Percentiles rank a stretch among this genome's conserved stretches.
Evolutionary conservation across 805 yeast species (phyloP).

Genomic region (Cyberlindnera mrakii): DNA sequence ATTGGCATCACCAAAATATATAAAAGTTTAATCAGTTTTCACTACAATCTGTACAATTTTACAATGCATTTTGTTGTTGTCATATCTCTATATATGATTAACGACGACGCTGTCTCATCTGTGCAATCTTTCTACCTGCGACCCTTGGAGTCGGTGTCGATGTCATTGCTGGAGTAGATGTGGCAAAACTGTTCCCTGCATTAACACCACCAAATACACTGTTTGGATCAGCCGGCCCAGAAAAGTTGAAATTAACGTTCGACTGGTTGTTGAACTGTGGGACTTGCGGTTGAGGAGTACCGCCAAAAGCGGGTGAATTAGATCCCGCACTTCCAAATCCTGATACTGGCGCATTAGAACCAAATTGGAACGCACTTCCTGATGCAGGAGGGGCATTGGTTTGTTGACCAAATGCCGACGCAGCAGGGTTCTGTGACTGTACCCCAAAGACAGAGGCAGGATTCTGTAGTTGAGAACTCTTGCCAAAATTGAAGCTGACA

Average conservation of each 20-base stretch:
- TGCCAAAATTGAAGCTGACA: conserved; percentile 15
- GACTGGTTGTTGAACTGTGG: conserved; percentile 6
- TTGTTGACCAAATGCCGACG: conserved; percentile 11
- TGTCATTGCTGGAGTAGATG: conserved; percentile 9
- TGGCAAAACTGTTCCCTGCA: conserved; percentile 3
- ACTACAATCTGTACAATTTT: not conserved
- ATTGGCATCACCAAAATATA: not conserved
- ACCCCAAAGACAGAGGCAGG: conserved; percentile 15
- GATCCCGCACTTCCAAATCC: conserved; percentile 11
- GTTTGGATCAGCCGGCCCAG: conserved; percentile 5
- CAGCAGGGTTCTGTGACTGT: conserved; percentile 6
- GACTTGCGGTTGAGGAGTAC: conserved; percentile 8
- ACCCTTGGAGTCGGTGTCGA: conserved; percentile 14
- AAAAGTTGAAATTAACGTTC: conserved; percentile 12
- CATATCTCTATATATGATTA: conserved; percentile 1
- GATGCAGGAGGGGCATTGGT: conserved; percentile 9
- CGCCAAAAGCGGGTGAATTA: conserved; percentile 13
- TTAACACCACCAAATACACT: conserved; percentile 12
- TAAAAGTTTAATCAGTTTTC: too few species aligned
- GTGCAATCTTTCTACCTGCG: conserved; percentile 22
- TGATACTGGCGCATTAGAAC: conserved; percentile 12
- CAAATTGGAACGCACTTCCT: conserved; percentile 3
- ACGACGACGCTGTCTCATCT: conserved; percentile 24
- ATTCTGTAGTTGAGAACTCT: conserved; percentile 13
- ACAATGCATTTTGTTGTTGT: not conserved